A percentile compares a stretch with the other conserved stretches of the same genome.
phyloP scores from a whole-genome alignment of 2,329 filamentous ascomycete genomes.

The Colletotrichum eremochloae region DNA sequence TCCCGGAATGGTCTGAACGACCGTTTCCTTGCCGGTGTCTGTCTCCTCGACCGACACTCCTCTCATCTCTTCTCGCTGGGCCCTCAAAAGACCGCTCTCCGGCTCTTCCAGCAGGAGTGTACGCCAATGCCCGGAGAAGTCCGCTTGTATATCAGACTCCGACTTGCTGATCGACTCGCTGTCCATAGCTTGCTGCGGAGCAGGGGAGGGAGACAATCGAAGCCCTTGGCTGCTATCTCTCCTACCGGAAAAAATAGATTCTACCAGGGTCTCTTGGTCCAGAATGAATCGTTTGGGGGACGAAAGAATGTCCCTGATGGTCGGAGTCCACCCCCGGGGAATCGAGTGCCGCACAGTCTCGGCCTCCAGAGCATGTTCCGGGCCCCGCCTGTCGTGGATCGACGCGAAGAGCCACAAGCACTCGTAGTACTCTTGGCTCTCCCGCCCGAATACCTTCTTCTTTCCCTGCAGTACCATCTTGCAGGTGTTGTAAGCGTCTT shows the following conservation, averaged over 20 bases:
- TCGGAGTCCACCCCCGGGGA: constrained; percentile 3
- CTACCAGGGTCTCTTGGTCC: neutral
- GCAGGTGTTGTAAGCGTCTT: neutral
- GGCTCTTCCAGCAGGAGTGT: constrained; percentile 1
- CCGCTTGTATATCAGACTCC: neutral
- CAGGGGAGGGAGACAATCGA: neutral
- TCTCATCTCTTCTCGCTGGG: neutral
- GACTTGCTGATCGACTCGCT: neutral
- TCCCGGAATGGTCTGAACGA: neutral
- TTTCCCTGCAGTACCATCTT: neutral
- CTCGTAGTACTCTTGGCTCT: constrained; percentile 1
- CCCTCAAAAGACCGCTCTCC: neutral
- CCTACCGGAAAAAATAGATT: neutral
- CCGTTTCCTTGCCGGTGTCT: constrained; percentile 11
- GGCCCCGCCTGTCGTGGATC: constrained; percentile 15
- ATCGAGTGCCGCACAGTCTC: constrained; percentile 9
- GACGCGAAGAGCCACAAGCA: constrained; percentile 15
- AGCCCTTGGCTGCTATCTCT: neutral
- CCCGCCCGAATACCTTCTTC: constrained; percentile 5
- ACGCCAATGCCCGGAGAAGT: neutral
- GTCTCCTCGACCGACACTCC: constrained; percentile 6
- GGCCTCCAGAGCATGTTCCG: constrained; percentile 1
- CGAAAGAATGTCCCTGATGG: neutral
- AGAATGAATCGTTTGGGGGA: constrained; percentile 8
- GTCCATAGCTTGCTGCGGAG: neutral